Percentiles rank a stretch among this genome's conserved stretches.
phyloP scores from a whole-genome alignment of 768 basidiomycete genomes.

The Russula dissimulans region DNA sequence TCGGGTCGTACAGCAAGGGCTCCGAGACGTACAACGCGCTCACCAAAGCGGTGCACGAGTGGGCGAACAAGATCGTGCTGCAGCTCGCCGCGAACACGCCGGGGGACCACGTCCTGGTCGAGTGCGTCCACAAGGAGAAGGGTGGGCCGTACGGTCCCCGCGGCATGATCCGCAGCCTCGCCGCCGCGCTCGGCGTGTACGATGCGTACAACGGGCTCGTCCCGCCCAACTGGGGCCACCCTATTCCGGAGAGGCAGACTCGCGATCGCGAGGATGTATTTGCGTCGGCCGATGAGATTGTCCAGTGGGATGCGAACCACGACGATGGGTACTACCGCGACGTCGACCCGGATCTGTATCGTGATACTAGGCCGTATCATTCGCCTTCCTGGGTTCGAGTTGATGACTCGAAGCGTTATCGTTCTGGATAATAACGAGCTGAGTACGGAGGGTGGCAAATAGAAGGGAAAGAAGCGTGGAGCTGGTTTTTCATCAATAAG shows the following conservation, averaged over 20 bases:
- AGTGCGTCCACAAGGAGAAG: neutral
- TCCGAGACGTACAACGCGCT: conserved; percentile 2
- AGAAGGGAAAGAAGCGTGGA: no score
- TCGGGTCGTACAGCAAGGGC: conserved; percentile 7
- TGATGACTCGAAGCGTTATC: neutral
- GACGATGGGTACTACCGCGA: conserved; percentile 3
- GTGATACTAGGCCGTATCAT: neutral
- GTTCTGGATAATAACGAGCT: neutral
- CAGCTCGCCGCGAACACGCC: conserved; percentile 2
- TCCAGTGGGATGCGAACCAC: neutral
- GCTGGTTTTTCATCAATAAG: no score
- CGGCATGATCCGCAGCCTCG: conserved; percentile 14
- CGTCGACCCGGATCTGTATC: neutral
- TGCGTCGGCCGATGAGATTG: neutral
- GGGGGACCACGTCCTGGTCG: conserved; percentile 6
- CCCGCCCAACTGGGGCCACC: conserved; percentile 13
- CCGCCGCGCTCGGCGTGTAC: conserved; percentile 4
- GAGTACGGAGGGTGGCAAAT: no score
- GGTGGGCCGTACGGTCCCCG: conserved; percentile 9
- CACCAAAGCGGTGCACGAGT: neutral
- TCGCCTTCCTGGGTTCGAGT: neutral
- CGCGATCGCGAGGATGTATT: neutral
- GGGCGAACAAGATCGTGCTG: conserved; percentile 13
- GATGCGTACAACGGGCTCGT: conserved; percentile 3
- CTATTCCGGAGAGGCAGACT: neutral